Conservation (phyloP, 208 protist genomes). For the Leishmania gerbilli region DNA sequence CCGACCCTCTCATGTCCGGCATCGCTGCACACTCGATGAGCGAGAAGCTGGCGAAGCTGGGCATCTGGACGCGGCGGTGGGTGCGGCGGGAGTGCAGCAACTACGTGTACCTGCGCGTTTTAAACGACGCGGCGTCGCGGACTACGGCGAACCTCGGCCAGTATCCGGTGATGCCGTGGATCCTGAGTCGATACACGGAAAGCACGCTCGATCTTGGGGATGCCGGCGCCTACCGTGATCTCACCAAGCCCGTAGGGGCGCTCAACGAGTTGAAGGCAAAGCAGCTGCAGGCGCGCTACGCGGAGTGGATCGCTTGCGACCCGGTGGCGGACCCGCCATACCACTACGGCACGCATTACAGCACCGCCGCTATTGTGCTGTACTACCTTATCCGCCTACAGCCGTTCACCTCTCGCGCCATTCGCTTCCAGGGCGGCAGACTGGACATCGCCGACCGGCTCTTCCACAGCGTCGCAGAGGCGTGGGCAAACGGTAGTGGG, state of each 20-base stretch:
- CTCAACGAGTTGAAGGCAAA: constrained; percentile 67
- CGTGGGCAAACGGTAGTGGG: constrained; percentile 78
- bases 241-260: constrained; percentile 96
- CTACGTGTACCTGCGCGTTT: constrained; percentile 86
- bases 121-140: constrained; percentile 92
- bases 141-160: constrained; percentile 91
- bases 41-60: constrained; percentile 42
- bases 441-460: constrained; percentile 93
- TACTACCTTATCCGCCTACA: constrained; percentile 97
- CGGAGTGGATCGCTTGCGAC: constrained; percentile 69
- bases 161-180: constrained; percentile 96
- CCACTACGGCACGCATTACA: constrained; percentile 98
- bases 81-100: constrained; percentile 84
- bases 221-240: constrained; percentile 81
- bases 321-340: constrained; percentile 73
- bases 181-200: constrained; percentile 83
- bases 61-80: constrained; percentile 66
- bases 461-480: constrained; percentile 93
- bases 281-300: constrained; percentile 76
- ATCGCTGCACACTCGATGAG: constrained; percentile 40
- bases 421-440: constrained; percentile 83
- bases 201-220: constrained; percentile 75
- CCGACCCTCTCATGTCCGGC: constrained; percentile 35
- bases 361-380: constrained; percentile 92
- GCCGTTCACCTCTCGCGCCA: constrained; percentile 93